These are phyloP conservation scores for Elaeagnus macrophylla DNA, from an alignment of 306 rosid species.

Conservation along the genomic window DNA sequence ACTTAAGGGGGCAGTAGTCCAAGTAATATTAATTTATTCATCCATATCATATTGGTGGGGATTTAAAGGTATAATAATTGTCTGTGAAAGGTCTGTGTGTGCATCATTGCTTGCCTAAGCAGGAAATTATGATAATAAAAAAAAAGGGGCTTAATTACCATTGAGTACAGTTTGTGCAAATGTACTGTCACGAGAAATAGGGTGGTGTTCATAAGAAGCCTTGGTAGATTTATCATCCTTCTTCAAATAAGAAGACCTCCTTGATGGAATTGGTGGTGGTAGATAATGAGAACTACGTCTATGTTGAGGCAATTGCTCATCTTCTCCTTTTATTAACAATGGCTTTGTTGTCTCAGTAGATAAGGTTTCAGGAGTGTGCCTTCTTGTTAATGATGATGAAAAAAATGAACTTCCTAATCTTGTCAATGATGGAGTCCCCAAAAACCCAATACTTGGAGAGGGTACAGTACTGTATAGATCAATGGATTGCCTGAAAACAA, in stretches of 20 bases:
- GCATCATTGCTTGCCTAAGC: too few species aligned
- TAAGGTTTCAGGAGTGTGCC: constrained; percentile 81
- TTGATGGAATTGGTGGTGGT: constrained; percentile 50
- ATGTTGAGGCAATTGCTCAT: constrained; percentile 34
- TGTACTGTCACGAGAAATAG: constrained; percentile 58
- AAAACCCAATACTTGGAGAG: constrained; percentile 78
- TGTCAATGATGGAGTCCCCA: constrained; percentile 67
- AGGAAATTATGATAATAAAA: too few species aligned
- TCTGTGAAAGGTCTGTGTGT: too few species aligned
- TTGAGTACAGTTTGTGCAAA: constrained; percentile 71
- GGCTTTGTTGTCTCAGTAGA: constrained; percentile 50
- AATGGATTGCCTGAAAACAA: constrained; percentile 76
- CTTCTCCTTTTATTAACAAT: constrained; percentile 31
- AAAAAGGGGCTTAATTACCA: too few species aligned
- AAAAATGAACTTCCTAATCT: constrained; percentile 88
- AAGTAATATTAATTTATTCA: too few species aligned
- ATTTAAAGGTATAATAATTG: too few species aligned
- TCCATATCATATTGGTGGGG: too few species aligned
- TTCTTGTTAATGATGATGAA: constrained; percentile 78
- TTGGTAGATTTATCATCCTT: constrained; percentile 44
- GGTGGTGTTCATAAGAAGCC: constrained; percentile 50
- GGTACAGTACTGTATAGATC: constrained; percentile 87
- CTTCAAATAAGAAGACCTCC: constrained; percentile 35
- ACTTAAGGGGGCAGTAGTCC: too few species aligned
- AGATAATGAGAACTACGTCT: constrained; percentile 55